A percentile compares a stretch with the other conserved stretches of the same genome.
These are phyloP conservation scores for Leccinum sublutescens DNA, from an alignment of 768 basidiomycete species.

Conservation along the genomic window DNA sequence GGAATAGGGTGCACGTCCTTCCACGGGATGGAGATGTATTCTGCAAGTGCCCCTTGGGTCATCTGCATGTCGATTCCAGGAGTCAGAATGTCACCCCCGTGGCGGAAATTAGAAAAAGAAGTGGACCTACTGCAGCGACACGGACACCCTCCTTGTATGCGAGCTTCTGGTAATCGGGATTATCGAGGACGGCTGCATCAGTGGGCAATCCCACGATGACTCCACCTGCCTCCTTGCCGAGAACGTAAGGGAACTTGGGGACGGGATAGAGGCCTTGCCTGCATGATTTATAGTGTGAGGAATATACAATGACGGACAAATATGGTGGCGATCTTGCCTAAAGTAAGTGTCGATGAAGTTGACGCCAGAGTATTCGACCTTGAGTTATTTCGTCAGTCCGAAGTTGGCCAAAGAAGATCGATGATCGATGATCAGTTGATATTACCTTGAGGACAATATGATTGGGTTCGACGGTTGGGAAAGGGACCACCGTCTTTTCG, in stretches of 20 bases:
- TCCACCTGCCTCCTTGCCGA: slow-evolving; percentile 82
- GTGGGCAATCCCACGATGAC: slow-evolving; percentile 72
- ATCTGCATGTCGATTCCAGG: slow-evolving; percentile 34
- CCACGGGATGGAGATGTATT: slow-evolving; percentile 71
- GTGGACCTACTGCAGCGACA: slow-evolving; percentile 57
- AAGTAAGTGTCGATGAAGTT: slow-evolving; percentile 90
- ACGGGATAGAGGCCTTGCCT: slow-evolving; percentile 66
- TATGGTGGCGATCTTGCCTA: slow-evolving; percentile 43
- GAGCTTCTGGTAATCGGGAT: slow-evolving; percentile 62
- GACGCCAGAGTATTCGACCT: slow-evolving; percentile 76
- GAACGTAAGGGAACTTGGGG: slow-evolving; percentile 55
- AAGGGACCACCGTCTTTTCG: slow-evolving; percentile 60
- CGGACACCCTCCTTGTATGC: slow-evolving; percentile 66
- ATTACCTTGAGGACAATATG: slow-evolving; percentile 52
- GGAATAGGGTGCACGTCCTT: slow-evolving; percentile 63
- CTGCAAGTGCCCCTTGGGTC: slow-evolving; percentile 55
- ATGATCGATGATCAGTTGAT: slow-evolving; percentile 1
- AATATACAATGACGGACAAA: neutral
- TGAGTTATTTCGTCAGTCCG: neutral
- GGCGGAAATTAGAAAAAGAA: neutral
- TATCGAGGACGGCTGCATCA: slow-evolving; percentile 54
- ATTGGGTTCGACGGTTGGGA: slow-evolving; percentile 58
- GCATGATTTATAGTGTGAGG: slow-evolving; percentile 1
- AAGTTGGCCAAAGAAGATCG: neutral
- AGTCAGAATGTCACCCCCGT: neutral